A percentile compares a stretch with the other conserved stretches of the same genome.
Evolutionary conservation across 768 basidiomycete species (phyloP).

Genomic region (Boletus coccyginus): DNA sequence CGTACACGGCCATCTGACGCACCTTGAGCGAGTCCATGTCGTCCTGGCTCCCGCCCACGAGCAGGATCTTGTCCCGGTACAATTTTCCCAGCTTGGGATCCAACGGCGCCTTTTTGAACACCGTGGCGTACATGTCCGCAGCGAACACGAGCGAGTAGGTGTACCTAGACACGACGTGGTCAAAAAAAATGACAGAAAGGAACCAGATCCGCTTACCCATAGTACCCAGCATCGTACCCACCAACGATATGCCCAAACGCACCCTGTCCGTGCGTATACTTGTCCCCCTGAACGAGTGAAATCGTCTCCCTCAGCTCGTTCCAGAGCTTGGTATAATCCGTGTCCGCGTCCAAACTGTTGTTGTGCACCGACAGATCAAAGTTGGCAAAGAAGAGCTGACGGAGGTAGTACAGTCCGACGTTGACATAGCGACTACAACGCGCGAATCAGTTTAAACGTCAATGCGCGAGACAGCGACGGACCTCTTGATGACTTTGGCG

Average conservation of each 20-base stretch:
- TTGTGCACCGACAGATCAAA: constrained; percentile 26
- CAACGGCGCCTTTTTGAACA: constrained; percentile 81
- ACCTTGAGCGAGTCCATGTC: constrained; percentile 77
- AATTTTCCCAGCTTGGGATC: constrained; percentile 60
- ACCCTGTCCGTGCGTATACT: constrained; percentile 62
- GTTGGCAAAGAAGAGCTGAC: constrained; percentile 72
- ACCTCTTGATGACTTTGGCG: constrained; percentile 79
- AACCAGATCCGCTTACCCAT: constrained; percentile 38
- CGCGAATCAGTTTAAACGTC: no score
- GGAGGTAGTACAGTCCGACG: constrained; percentile 67
- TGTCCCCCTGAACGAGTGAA: constrained; percentile 63
- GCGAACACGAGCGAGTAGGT: constrained; percentile 71
- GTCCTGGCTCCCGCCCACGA: constrained; percentile 69
- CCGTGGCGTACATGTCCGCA: constrained; percentile 60
- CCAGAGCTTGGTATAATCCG: constrained; percentile 81
- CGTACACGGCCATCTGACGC: not conserved
- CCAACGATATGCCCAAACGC: constrained; percentile 76
- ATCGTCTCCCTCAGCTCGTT: constrained; percentile 66
- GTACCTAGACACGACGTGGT: constrained; percentile 37
- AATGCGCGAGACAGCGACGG: not conserved
- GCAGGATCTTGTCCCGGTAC: constrained; percentile 76
- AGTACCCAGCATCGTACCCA: constrained; percentile 71
- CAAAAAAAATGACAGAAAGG: not conserved
- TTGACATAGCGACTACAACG: constrained; percentile 66
- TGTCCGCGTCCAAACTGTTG: constrained; percentile 43